Evolutionary conservation across 2,329 filamentous ascomycete species (phyloP).

Genomic region (Diaporthe helianthi): DNA sequence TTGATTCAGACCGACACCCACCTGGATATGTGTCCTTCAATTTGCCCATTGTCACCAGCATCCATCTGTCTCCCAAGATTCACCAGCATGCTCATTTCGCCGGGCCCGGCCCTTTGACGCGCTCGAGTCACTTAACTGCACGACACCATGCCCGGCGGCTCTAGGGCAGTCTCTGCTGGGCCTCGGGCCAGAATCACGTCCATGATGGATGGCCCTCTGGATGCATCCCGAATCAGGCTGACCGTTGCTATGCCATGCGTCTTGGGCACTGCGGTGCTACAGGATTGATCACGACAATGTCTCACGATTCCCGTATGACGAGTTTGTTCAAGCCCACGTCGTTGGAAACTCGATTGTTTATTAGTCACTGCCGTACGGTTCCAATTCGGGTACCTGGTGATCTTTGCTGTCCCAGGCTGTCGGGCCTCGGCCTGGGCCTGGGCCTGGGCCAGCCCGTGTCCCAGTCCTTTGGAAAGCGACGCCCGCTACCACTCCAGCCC

Average conservation of each 20-base stretch:
- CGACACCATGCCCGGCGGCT: neutral
- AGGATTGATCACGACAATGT: neutral
- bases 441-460: conserved; percentile 13
- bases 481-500: conserved; percentile 11
- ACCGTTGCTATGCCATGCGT: conserved; percentile 4
- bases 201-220: neutral
- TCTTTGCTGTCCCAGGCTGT: conserved; percentile 22
- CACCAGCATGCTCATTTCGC: neutral
- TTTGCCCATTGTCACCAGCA: neutral
- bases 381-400: neutral
- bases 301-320: neutral
- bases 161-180: neutral
- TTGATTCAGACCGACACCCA: conserved; percentile 10
- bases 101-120: neutral
- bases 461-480: conserved; percentile 20
- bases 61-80: neutral
- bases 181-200: neutral
- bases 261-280: conserved; percentile 3
- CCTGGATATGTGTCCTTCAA: conserved; percentile 15
- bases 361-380: neutral
- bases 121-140: neutral
- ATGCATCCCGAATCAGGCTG: conserved; percentile 11
- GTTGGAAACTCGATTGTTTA: neutral
- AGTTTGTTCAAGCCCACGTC: neutral
- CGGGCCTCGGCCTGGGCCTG: conserved; percentile 15